Conservation (phyloP, 768 basidiomycete species). For the Russula earlei region DNA sequence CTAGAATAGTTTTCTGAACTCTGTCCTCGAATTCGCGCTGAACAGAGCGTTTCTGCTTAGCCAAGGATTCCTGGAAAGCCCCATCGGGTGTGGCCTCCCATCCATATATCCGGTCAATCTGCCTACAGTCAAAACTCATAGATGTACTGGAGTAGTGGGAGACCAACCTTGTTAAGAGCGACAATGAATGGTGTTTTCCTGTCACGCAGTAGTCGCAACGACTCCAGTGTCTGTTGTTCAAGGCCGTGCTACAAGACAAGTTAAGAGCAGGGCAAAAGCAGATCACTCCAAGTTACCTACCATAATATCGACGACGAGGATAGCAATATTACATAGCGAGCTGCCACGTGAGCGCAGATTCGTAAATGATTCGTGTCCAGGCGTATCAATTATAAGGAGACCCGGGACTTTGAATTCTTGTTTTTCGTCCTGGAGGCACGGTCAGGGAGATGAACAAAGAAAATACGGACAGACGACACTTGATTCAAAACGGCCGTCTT, state of each 20-base stretch:
- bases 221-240: conserved; percentile 97
- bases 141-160: background rate
- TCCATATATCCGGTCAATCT: conserved; percentile 97
- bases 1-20: conserved; percentile 72
- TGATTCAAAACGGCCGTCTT: conserved; percentile 94
- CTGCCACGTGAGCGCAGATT: conserved; percentile 93
- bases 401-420: conserved; percentile 97
- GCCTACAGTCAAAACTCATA: conserved; percentile 6
- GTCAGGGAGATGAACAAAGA: background rate
- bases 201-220: conserved; percentile 81
- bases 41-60: conserved; percentile 66
- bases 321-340: conserved; percentile 96
- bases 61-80: conserved; percentile 85
- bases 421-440: conserved; percentile 45
- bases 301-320: conserved; percentile 98
- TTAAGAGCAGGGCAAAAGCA: background rate
- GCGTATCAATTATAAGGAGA: conserved; percentile 92
- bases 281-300: conserved; percentile 31
- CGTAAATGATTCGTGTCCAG: conserved; percentile 98
- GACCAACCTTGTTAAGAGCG: conserved; percentile 78
- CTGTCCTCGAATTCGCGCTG: conserved; percentile 92
- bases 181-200: conserved; percentile 98
- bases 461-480: conserved; percentile 31
- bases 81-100: conserved; percentile 90
- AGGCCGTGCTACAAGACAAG: conserved; percentile 66